Conservation (phyloP, 805 yeast genomes). For the Ogataea naganishii region DNA sequence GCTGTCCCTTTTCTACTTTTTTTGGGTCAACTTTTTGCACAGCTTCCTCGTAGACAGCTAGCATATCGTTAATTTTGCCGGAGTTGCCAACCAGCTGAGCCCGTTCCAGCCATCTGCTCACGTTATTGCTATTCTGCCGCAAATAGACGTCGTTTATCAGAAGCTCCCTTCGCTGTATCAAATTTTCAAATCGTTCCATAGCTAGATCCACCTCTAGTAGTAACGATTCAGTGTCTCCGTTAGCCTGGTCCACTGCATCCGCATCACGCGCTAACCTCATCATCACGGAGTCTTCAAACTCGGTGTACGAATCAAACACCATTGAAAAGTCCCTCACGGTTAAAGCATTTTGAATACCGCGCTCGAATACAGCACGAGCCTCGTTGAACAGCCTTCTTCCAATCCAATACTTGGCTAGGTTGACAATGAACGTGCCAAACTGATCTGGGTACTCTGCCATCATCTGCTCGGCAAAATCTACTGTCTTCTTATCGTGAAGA, state of each 20-base stretch:
- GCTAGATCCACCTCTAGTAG: constrained; percentile 32
- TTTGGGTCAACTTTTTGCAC: constrained; percentile 57
- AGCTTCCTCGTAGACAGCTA: constrained; percentile 57
- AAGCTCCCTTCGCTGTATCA: constrained; percentile 49
- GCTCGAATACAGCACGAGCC: constrained; percentile 37
- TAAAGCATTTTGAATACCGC: constrained; percentile 34
- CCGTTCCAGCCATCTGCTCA: constrained; percentile 64
- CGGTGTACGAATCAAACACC: constrained; percentile 54
- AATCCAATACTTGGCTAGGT: constrained; percentile 40
- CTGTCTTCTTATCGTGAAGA: constrained; percentile 17
- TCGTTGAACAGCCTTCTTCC: constrained; percentile 25
- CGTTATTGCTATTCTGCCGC: constrained; percentile 51
- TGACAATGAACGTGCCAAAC: constrained; percentile 35
- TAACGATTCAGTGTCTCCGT: constrained; percentile 8
- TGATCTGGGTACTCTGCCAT: constrained; percentile 50
- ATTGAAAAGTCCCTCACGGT: constrained; percentile 55
- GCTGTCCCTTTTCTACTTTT: constrained; percentile 30
- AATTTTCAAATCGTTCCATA: constrained; percentile 39
- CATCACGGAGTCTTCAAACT: constrained; percentile 48
- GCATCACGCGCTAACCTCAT: constrained; percentile 19
- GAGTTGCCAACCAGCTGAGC: constrained; percentile 34
- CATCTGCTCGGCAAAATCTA: constrained; percentile 26
- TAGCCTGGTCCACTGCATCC: constrained; percentile 11
- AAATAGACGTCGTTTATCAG: constrained; percentile 60
- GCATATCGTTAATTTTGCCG: constrained; percentile 30